Conservation (phyloP, 2,329 filamentous ascomycete genomes). For the Periconia digitata region DNA sequence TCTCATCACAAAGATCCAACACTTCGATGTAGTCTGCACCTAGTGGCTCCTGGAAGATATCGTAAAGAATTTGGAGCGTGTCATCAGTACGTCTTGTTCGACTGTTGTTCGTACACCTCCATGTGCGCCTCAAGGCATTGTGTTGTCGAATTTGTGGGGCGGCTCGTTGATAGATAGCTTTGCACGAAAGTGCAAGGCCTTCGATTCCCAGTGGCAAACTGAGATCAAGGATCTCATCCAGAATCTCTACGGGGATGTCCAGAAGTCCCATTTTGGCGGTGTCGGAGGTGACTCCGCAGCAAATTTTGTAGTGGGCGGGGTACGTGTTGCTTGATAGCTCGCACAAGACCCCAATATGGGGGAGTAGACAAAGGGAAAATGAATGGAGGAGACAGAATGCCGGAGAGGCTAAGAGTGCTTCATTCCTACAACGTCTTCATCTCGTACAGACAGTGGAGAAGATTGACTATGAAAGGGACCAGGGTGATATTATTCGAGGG, state of each 20-base stretch:
- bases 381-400: background rate
- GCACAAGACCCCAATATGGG: background rate
- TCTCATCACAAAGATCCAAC: constrained; percentile 29
- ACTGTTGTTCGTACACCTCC: constrained; percentile 24
- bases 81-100: constrained; percentile 16
- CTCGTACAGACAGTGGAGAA: background rate
- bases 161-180: constrained; percentile 28
- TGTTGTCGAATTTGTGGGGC: constrained; percentile 28
- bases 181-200: constrained; percentile 33
- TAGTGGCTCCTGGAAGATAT: constrained; percentile 28
- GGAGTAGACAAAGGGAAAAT: background rate
- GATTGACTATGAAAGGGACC: background rate
- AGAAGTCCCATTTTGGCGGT: constrained; percentile 29
- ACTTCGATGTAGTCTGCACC: constrained; percentile 33
- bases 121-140: constrained; percentile 27
- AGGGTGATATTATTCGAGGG: background rate
- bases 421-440: background rate
- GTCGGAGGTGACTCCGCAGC: background rate
- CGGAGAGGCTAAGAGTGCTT: background rate
- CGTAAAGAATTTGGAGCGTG: constrained; percentile 25
- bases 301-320: background rate
- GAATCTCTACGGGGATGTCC: constrained; percentile 35
- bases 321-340: background rate
- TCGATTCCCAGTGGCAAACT: constrained; percentile 31
- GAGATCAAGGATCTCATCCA: constrained; percentile 33